These are phyloP conservation scores for Lasiosphaeria miniovina DNA, from an alignment of 495 filamentous ascomycete genomes.

Conservation along the genomic window DNA sequence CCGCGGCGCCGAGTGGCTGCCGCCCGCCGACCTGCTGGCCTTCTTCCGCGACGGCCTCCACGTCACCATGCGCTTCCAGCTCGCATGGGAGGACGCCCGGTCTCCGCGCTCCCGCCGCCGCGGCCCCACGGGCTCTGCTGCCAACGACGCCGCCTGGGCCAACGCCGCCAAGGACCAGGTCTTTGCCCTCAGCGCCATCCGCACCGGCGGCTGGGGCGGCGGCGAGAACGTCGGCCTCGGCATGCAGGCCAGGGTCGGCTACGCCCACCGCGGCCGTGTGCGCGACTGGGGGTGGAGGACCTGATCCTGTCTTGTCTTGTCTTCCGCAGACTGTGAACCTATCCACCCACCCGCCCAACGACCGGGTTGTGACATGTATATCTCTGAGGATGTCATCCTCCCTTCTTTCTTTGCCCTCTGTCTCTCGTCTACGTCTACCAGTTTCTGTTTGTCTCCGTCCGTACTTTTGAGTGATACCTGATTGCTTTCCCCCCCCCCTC, in stretches of 20 bases:
- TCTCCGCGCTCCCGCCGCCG: too few relatives aligned
- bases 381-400: too few relatives aligned
- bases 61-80: slow-evolving; percentile 22
- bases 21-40: slow-evolving; percentile 6
- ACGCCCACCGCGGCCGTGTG: slow-evolving; percentile 17
- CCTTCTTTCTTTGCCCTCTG: too few relatives aligned
- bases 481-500: too few relatives aligned
- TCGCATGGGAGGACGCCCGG: slow-evolving; percentile 18
- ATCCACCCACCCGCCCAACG: too few relatives aligned
- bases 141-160: slow-evolving; percentile 7
- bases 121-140: neutral
- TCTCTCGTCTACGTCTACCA: too few relatives aligned
- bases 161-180: slow-evolving; percentile 11
- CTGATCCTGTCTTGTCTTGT: too few relatives aligned
- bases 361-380: too few relatives aligned
- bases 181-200: slow-evolving; percentile 19
- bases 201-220: slow-evolving; percentile 25
- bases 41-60: slow-evolving; percentile 24
- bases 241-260: slow-evolving; percentile 20
- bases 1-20: slow-evolving; percentile 22
- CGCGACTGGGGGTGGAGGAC: slow-evolving; percentile 27
- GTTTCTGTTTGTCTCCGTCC: too few relatives aligned
- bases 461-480: too few relatives aligned
- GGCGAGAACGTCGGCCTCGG: slow-evolving; percentile 25
- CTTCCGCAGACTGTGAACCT: too few relatives aligned